Base-by-base conservation (phyloP, 2,329 filamentous ascomycete species). In the Colletotrichum sp. region DNA sequence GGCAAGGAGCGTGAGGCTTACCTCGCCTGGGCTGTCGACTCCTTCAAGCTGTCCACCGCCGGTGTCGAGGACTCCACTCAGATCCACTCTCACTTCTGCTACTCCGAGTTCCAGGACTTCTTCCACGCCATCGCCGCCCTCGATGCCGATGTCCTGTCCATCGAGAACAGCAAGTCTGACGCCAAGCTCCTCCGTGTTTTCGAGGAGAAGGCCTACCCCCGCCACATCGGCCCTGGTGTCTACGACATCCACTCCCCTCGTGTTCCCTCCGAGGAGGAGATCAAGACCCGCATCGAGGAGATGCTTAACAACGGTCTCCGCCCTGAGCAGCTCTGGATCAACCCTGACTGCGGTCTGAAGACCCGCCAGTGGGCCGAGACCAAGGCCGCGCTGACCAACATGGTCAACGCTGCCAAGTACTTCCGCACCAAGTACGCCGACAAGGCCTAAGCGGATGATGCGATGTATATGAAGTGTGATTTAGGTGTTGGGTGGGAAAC, bases 21-120 rank as follows among this genome's bases (percentile, higher is more conserved):
- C 93, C 94, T 99, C 81, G 90, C 94, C 82, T 99, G 97, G 97
- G 97, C 97, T 77, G 97, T 99, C 83, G 94, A 98, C 90, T 96
- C 96, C 82, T 99, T 99, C 96, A 96, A 95, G 87, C 95, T 99
- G 81, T 94, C 96, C 80, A 98, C 96, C 82, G 93, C 96, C 77
- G 97, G 96, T 86, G 96, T 99, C 78, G 89, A 96, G 89, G 95
- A 99, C 88, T 95, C 94, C 76, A 99, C 97, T 81, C 97, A 99
- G 92, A 98, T 99, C 87, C 97, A 99, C 94, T 98, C 96, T 79
- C 97, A 99, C 92, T 99, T 99, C 95, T 99, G 97, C 89, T 99
- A 99, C 94, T 99, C 97, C 69, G 97, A 99, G 92, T 99, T 99
- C 95, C 97, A 99, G 90, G 97, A 99, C 92, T 99, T 99, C 93